These are phyloP conservation scores for Monosporozyma servazzii DNA, from an alignment of 805 yeast genomes.

Conservation along the genomic window DNA sequence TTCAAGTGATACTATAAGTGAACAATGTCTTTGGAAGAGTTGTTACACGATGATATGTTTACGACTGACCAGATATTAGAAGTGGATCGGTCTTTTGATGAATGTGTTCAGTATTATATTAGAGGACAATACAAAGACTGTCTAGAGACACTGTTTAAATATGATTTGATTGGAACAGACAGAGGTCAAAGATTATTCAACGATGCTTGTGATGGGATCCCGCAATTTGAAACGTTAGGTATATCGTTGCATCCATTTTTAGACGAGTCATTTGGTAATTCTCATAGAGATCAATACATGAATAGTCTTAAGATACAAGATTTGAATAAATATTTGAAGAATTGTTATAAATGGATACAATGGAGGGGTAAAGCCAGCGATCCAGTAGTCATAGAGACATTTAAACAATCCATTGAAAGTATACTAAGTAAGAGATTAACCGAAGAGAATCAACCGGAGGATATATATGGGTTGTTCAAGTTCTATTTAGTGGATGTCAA, in stretches of 20 bases:
- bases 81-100: slow-evolving; percentile 2
- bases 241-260: slow-evolving; percentile 2
- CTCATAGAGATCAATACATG: background rate
- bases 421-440: background rate
- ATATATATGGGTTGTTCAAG: background rate
- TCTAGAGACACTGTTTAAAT: slow-evolving; percentile 14
- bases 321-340: background rate
- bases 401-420: background rate
- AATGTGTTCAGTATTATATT: slow-evolving; percentile 16
- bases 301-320: background rate
- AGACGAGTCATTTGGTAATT: background rate
- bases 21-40: slow-evolving; percentile 2
- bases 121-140: slow-evolving; percentile 16
- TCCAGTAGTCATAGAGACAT: background rate
- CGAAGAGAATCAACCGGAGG: background rate
- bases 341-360: background rate
- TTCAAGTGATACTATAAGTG: background rate
- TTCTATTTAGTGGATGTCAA: background rate
- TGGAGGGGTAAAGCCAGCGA: background rate
- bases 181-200: slow-evolving; percentile 10
- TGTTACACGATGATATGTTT: slow-evolving; percentile 17
- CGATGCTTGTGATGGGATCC: slow-evolving; percentile 11
- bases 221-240: slow-evolving; percentile 10
- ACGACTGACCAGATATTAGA: background rate
- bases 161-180: slow-evolving; percentile 9